Percentiles rank a stretch among this genome's conserved stretches.
These are phyloP conservation scores for Spergularia marina DNA, from an alignment of 148 eudicot species.

Conservation along the genomic window DNA sequence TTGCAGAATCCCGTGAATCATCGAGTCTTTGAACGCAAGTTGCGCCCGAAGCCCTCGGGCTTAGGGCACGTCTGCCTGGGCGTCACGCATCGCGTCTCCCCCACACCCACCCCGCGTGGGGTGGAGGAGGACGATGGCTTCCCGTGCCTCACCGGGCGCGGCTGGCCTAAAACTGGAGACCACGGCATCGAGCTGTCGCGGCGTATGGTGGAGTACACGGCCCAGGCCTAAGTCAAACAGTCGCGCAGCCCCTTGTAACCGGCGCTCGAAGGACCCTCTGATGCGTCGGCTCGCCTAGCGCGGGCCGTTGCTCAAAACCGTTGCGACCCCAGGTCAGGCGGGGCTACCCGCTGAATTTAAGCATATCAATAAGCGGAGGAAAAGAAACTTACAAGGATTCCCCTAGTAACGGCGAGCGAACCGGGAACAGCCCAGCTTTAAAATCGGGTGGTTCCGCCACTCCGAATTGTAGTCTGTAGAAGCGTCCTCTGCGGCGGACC, in stretches of 20 bases:
- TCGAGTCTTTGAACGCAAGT: constrained; percentile 53
- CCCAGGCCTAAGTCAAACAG: too few relatives aligned
- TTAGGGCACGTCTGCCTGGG: neutral
- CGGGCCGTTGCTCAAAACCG: too few relatives aligned
- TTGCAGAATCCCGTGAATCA: constrained; percentile 49
- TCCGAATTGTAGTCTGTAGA: constrained; percentile 22
- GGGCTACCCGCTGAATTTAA: constrained; percentile 20
- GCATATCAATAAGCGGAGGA: constrained; percentile 27
- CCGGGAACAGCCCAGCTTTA: constrained; percentile 10
- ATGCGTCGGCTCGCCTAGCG: too few relatives aligned
- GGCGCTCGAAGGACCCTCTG: too few relatives aligned
- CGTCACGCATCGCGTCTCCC: neutral
- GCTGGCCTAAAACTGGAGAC: neutral
- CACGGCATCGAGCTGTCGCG: neutral
- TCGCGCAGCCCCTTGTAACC: too few relatives aligned
- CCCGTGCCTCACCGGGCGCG: neutral
- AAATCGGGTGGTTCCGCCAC: neutral
- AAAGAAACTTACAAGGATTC: constrained; percentile 26
- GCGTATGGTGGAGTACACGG: neutral
- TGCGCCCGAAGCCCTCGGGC: constrained; percentile 36
- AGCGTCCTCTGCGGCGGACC: neutral
- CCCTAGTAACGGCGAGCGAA: constrained; percentile 22
- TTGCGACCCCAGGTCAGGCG: too few relatives aligned
- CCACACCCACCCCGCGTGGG: neutral
- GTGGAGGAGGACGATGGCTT: too few relatives aligned